Evolutionary conservation across 768 basidiomycete genomes (phyloP).

Genomic region (Russula sp.): DNA sequence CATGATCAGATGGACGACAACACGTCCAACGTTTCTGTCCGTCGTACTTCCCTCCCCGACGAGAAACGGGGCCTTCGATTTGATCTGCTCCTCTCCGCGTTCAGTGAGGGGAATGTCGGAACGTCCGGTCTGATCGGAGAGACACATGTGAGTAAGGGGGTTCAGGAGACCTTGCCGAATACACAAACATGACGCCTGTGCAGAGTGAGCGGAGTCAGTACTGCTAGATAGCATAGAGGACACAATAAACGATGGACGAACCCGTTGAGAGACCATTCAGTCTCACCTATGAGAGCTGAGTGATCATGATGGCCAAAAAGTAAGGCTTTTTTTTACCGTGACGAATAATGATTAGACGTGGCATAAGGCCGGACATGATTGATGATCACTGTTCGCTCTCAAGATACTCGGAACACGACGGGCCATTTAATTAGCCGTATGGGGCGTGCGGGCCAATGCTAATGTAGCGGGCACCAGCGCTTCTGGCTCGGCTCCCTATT

Average conservation of each 20-base stretch:
- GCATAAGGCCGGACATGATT: slow-evolving; percentile 31
- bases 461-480: too few species aligned
- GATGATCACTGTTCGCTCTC: neutral
- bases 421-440: too few species aligned
- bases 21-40: neutral
- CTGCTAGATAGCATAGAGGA: neutral
- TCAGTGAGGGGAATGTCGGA: slow-evolving; percentile 84
- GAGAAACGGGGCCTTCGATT: slow-evolving; percentile 53
- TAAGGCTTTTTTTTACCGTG: slow-evolving; percentile 35
- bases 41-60: slow-evolving; percentile 73
- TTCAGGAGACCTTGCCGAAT: neutral
- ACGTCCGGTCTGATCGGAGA: slow-evolving; percentile 62
- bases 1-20: neutral
- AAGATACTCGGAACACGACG: neutral
- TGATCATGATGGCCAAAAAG: neutral
- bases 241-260: slow-evolving; percentile 35
- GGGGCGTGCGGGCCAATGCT: too few species aligned
- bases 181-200: slow-evolving; percentile 55
- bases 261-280: slow-evolving; percentile 91
- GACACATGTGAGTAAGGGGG: slow-evolving; percentile 10
- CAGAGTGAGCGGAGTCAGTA: neutral
- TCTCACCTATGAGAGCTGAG: slow-evolving; percentile 57
- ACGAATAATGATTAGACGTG: slow-evolving; percentile 49
- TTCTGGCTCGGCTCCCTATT: neutral
- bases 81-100: slow-evolving; percentile 67